Evolutionary conservation across 1,284 basidiomycete species (phyloP).

Genomic region (Malassezia equina): DNA sequence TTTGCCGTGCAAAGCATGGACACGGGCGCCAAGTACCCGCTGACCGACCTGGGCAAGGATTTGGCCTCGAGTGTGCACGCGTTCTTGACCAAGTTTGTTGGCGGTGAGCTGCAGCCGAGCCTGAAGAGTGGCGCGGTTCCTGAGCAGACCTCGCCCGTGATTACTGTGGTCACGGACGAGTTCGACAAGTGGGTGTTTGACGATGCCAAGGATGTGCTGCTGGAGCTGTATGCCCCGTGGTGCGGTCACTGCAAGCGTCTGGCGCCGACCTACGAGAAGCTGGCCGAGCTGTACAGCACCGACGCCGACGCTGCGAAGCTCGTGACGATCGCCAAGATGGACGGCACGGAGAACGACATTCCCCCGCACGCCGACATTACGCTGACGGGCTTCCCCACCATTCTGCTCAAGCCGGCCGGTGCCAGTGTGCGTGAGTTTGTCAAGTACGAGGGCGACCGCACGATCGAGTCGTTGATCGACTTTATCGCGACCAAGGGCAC

Average conservation of each 20-base stretch:
- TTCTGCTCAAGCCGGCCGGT: constrained; percentile 93
- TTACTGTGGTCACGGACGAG: constrained; percentile 73
- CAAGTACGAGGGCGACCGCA: constrained; percentile 53
- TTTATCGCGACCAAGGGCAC: constrained; percentile 40
- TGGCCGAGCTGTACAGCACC: constrained; percentile 69
- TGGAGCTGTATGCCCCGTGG: constrained; percentile 93
- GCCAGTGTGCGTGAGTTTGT: constrained; percentile 61
- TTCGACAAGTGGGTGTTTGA: constrained; percentile 75
- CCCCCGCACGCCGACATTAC: constrained; percentile 75
- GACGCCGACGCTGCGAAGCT: constrained; percentile 61
- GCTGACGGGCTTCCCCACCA: constrained; percentile 71
- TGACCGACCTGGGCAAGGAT: constrained; percentile 60
- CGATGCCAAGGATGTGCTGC: constrained; percentile 80
- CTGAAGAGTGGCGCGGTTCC: constrained; percentile 88
- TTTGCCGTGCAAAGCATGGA: constrained; percentile 84
- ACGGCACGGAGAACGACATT: constrained; percentile 91
- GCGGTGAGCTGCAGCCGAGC: constrained; percentile 66
- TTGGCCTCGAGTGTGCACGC: constrained; percentile 51
- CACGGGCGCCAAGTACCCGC: constrained; percentile 79
- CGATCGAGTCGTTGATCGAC: constrained; percentile 43
- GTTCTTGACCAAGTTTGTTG: constrained; percentile 61
- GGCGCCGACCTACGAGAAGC: constrained; percentile 82
- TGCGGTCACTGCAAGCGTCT: constrained; percentile 77
- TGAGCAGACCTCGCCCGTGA: constrained; percentile 71
- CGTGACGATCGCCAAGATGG: constrained; percentile 76